A percentile compares a stretch with the other conserved stretches of the same genome.
Evolutionary conservation across 1,284 basidiomycete species (phyloP).

Genomic region (Microbotryum saponariae): DNA sequence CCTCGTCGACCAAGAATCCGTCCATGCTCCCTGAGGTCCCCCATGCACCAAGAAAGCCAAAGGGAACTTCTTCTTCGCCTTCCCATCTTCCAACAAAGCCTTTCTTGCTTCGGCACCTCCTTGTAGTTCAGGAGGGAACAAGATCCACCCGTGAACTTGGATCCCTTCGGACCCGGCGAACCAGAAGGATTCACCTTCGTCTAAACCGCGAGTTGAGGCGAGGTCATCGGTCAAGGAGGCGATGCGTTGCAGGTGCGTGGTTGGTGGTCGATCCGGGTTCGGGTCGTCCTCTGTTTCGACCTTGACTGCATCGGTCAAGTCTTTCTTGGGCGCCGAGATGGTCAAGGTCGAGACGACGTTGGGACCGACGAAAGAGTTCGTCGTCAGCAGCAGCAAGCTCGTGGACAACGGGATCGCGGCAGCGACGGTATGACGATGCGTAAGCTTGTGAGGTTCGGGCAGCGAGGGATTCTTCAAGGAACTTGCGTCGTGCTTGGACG

Average conservation of each 20-base stretch:
- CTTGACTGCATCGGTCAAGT: slow-evolving; percentile 38
- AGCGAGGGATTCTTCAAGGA: slow-evolving; percentile 39
- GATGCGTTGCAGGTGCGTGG: slow-evolving; percentile 5
- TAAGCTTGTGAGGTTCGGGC: slow-evolving; percentile 53
- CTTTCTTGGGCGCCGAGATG: slow-evolving; percentile 35
- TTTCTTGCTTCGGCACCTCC: slow-evolving; percentile 49
- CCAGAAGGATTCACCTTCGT: slow-evolving; percentile 67
- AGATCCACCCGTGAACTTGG: slow-evolving; percentile 70
- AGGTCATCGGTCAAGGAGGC: slow-evolving; percentile 44
- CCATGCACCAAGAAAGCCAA: slow-evolving; percentile 66
- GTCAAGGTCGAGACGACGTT: slow-evolving; percentile 58
- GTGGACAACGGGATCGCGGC: slow-evolving; percentile 47
- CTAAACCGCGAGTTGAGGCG: slow-evolving; percentile 50
- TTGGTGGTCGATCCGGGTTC: not conserved
- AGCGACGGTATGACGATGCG: slow-evolving; percentile 51
- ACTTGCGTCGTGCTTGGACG: slow-evolving; percentile 46
- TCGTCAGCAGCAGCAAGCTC: slow-evolving; percentile 40
- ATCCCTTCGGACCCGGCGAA: slow-evolving; percentile 67
- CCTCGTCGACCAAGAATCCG: slow-evolving; percentile 70
- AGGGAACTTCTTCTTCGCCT: slow-evolving; percentile 58
- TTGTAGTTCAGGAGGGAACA: slow-evolving; percentile 63
- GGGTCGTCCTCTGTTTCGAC: slow-evolving; percentile 31
- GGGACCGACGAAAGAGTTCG: slow-evolving; percentile 61
- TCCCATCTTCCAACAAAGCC: not conserved
- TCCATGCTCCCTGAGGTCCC: slow-evolving; percentile 63